These are phyloP conservation scores for Candida tibetensis DNA, from an alignment of 805 yeast species.

Conservation along the genomic window DNA sequence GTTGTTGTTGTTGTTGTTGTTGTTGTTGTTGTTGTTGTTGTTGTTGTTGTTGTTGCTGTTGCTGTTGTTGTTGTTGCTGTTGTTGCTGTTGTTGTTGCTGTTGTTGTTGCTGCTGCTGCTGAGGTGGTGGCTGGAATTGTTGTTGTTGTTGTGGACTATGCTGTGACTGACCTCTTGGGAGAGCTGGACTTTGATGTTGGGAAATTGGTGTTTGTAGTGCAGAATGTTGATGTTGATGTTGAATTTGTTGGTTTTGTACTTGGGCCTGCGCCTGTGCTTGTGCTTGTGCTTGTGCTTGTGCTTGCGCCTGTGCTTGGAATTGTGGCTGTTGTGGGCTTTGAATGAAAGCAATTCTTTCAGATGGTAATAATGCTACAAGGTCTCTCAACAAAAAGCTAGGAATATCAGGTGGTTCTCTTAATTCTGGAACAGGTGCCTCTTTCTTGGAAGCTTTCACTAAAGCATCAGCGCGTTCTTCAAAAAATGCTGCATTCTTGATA, in stretches of 20 bases:
- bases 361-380: conserved; percentile 40
- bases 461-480: conserved; percentile 44
- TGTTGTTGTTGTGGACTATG: conserved; percentile 5
- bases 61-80: conserved; percentile 9
- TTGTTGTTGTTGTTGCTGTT: conserved; percentile 12
- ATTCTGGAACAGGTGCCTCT: conserved; percentile 43
- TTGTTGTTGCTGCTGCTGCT: conserved; percentile 8
- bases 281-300: conserved; percentile 4
- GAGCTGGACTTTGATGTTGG: conserved; percentile 4
- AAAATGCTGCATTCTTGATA: conserved; percentile 35
- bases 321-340: conserved; percentile 20
- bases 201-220: conserved; percentile 6
- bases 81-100: conserved; percentile 8
- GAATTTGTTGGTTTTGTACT: background rate
- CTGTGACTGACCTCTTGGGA: conserved; percentile 3
- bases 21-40: conserved; percentile 10
- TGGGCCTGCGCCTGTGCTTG: conserved; percentile 5
- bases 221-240: conserved; percentile 8
- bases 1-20: conserved; percentile 1
- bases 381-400: conserved; percentile 43
- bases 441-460: conserved; percentile 43
- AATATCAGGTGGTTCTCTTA: conserved; percentile 48
- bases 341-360: conserved; percentile 38
- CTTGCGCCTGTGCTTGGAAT: conserved; percentile 3
- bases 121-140: conserved; percentile 3